These are phyloP conservation scores for Candida sanyaensis DNA, from an alignment of 1,139 yeast species.

Conservation along the genomic window DNA sequence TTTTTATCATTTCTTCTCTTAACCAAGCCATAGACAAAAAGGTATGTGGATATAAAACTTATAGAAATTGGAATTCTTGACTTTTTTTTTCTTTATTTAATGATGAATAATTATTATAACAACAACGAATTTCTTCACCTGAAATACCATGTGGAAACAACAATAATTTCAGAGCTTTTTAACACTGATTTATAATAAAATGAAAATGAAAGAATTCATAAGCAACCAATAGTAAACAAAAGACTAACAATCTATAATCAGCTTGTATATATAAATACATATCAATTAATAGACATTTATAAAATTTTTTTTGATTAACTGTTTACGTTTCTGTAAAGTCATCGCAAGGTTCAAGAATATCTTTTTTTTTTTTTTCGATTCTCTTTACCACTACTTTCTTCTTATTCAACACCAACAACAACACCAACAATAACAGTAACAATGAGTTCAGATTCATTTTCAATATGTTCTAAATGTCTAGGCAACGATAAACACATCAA, in stretches of 20 bases:
- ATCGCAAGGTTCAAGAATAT: neutral
- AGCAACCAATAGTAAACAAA: neutral
- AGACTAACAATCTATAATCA: neutral
- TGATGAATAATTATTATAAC: slow-evolving; percentile 42
- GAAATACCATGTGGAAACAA: slow-evolving; percentile 56
- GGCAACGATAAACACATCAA: slow-evolving; percentile 67
- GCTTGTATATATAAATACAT: neutral
- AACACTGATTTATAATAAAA: slow-evolving; percentile 48
- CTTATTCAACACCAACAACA: neutral
- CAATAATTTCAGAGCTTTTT: slow-evolving; percentile 65
- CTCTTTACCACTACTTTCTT: neutral
- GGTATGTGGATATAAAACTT: neutral
- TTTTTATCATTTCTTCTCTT: neutral
- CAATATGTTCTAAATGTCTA: slow-evolving; percentile 71
- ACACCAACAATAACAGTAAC: slow-evolving; percentile 1
- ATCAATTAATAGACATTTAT: slow-evolving; percentile 1
- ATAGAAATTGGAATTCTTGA: neutral
- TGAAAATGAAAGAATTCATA: neutral
- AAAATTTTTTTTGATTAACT: neutral
- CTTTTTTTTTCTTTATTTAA: slow-evolving; percentile 12
- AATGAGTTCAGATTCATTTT: slow-evolving; percentile 12
- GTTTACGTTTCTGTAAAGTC: neutral
- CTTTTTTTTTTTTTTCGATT: slow-evolving; percentile 1
- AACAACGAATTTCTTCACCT: slow-evolving; percentile 69
- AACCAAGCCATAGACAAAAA: neutral